A percentile compares a stretch with the other conserved stretches of the same genome.
Conservation (phyloP, 352 stramenopile species). For the Globisporangium acanthophoron region DNA sequence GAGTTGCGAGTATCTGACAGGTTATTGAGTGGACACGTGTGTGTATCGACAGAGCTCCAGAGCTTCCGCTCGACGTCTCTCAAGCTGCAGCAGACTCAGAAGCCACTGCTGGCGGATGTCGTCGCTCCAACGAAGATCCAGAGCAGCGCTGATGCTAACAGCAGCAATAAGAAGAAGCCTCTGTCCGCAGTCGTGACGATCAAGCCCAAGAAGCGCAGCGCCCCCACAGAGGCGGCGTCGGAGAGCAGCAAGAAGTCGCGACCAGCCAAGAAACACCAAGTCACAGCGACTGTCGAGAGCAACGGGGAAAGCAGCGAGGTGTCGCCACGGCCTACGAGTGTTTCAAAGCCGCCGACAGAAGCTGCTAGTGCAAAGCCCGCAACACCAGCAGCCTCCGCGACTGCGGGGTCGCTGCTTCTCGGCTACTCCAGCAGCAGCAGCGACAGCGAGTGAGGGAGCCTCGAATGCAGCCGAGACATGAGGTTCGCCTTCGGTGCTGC, state of each 20-base stretch:
- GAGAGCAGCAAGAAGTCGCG: constrained; percentile 17
- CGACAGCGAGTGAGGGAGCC: constrained; percentile 1
- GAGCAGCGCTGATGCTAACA: neutral
- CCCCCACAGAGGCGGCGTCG: neutral
- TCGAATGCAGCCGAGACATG: no score
- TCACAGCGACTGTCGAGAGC: neutral
- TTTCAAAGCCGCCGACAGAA: neutral
- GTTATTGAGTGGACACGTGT: neutral
- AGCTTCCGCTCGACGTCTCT: constrained; percentile 58
- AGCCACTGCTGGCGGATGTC: constrained; percentile 16
- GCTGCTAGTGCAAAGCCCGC: constrained; percentile 2
- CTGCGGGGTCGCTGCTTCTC: constrained; percentile 20
- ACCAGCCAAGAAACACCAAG: constrained; percentile 14
- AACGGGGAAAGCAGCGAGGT: neutral
- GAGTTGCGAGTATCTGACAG: neutral
- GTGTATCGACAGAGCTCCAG: constrained; percentile 33
- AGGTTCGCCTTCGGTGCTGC: neutral
- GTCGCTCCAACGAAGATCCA: neutral
- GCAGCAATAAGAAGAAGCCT: constrained; percentile 10
- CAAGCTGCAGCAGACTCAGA: constrained; percentile 44
- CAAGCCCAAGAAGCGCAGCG: constrained; percentile 50
- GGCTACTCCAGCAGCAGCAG: constrained; percentile 61
- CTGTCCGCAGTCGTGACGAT: constrained; percentile 25
- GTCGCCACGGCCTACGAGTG: no score
- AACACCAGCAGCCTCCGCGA: neutral